Evolutionary conservation across 2,329 filamentous ascomycete genomes (phyloP).

Genomic region (Cytospora leucostoma): DNA sequence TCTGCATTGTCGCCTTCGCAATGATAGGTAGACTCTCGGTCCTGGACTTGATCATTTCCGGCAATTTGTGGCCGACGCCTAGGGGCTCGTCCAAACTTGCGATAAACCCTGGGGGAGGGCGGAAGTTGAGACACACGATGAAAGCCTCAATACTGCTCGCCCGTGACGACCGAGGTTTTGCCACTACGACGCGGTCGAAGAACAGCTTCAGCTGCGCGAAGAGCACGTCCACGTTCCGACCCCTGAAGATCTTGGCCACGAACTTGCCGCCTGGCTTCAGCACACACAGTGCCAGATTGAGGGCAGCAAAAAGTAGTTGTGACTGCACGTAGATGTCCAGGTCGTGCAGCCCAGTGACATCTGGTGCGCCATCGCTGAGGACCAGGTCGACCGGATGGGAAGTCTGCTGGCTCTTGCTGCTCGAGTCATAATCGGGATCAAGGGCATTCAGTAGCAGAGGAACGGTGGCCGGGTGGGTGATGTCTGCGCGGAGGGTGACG

Average conservation of each 20-base stretch:
- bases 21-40: conserved; percentile 44
- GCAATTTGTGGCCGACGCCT: conserved; percentile 60
- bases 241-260: conserved; percentile 96
- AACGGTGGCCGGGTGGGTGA: conserved; percentile 94
- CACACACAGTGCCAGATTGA: conserved; percentile 91
- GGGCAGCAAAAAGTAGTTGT: conserved; percentile 88
- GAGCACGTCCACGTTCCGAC: conserved; percentile 90
- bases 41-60: conserved; percentile 50
- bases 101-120: conserved; percentile 73
- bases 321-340: conserved; percentile 98
- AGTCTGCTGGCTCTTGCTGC: conserved; percentile 51
- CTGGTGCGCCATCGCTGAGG: conserved; percentile 91
- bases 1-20: conserved; percentile 48
- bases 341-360: conserved; percentile 95
- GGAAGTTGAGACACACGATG: conserved; percentile 89
- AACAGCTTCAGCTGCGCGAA: conserved; percentile 93
- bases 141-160: conserved; percentile 97
- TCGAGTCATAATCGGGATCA: conserved; percentile 66
- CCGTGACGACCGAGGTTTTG: conserved; percentile 91
- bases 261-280: conserved; percentile 92
- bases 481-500: conserved; percentile 88
- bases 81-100: conserved; percentile 76
- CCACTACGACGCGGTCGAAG: conserved; percentile 83
- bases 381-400: conserved; percentile 87
- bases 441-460: conserved; percentile 84